phyloP scores from a whole-genome alignment of 805 yeast genomes.

The Saturnispora kantuleensis region DNA sequence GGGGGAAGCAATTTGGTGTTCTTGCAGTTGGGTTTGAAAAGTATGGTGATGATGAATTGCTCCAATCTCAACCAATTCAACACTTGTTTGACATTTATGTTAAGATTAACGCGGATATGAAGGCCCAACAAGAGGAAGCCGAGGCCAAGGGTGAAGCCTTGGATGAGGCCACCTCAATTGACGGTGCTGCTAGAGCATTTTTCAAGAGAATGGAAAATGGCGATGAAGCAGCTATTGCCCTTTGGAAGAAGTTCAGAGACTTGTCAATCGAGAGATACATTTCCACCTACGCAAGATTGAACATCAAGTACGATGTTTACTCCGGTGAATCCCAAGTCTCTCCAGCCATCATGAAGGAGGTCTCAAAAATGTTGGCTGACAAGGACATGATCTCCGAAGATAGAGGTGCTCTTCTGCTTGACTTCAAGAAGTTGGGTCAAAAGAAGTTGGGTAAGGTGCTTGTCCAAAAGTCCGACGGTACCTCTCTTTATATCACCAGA shows the following conservation, averaged over 20 bases:
- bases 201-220: constrained; percentile 93
- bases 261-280: constrained; percentile 79
- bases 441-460: constrained; percentile 90
- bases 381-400: constrained; percentile 72
- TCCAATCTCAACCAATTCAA: constrained; percentile 75
- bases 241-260: constrained; percentile 89
- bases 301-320: constrained; percentile 78
- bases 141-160: constrained; percentile 41
- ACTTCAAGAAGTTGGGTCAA: constrained; percentile 64
- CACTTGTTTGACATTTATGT: constrained; percentile 95
- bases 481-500: constrained; percentile 87
- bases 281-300: constrained; percentile 83
- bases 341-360: constrained; percentile 57
- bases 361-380: constrained; percentile 50
- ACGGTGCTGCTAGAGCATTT: constrained; percentile 77
- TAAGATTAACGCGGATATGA: constrained; percentile 67
- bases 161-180: constrained; percentile 42
- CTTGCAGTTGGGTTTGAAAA: constrained; percentile 85
- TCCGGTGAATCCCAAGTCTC: constrained; percentile 96
- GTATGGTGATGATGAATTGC: constrained; percentile 71
- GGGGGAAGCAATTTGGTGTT: constrained; percentile 99
- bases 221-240: constrained; percentile 61
- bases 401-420: constrained; percentile 84
- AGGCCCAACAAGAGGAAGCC: constrained; percentile 46
- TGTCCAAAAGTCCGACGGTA: constrained; percentile 91